These are phyloP conservation scores for Fomes fomentarius DNA, from an alignment of 1,284 basidiomycete genomes.

Conservation along the genomic window DNA sequence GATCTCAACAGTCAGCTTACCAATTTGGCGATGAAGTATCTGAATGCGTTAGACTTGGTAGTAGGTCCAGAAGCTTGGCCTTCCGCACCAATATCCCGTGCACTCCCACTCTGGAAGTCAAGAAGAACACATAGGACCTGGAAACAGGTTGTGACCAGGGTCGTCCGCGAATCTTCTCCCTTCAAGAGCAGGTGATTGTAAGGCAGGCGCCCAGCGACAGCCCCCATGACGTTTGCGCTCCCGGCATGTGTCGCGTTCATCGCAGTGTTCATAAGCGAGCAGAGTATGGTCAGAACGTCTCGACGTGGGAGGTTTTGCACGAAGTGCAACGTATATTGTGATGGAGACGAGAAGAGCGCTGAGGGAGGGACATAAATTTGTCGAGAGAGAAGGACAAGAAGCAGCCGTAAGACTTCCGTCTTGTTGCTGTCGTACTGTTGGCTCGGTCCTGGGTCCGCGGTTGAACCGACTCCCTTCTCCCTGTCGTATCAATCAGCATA, in stretches of 20 bases:
- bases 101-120: slow-evolving; percentile 81
- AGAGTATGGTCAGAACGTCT: slow-evolving; percentile 85
- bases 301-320: slow-evolving; percentile 80
- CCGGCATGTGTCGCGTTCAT: slow-evolving; percentile 65
- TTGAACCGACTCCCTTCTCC: slow-evolving; percentile 91
- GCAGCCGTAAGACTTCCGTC: slow-evolving; percentile 83
- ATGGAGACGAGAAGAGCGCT: slow-evolving; percentile 69
- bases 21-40: slow-evolving; percentile 88
- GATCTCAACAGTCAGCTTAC: slow-evolving; percentile 46
- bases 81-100: slow-evolving; percentile 55
- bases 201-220: slow-evolving; percentile 71
- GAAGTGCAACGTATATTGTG: slow-evolving; percentile 75
- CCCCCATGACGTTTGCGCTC: slow-evolving; percentile 55
- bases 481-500: slow-evolving; percentile 52
- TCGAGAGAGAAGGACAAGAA: slow-evolving; percentile 84
- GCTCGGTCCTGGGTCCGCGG: slow-evolving; percentile 69
- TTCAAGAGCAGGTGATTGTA: slow-evolving; percentile 92
- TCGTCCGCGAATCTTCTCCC: slow-evolving; percentile 75
- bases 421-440: slow-evolving; percentile 79
- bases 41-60: slow-evolving; percentile 82
- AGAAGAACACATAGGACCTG: slow-evolving; percentile 78
- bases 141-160: slow-evolving; percentile 71
- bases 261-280: slow-evolving; percentile 88
- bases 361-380: slow-evolving; percentile 84
- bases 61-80: slow-evolving; percentile 53